Percentiles rank a stretch among this genome's conserved stretches.
Evolutionary conservation across 2,329 filamentous ascomycete species (phyloP).

Genomic region (Aschersonia sp.): DNA sequence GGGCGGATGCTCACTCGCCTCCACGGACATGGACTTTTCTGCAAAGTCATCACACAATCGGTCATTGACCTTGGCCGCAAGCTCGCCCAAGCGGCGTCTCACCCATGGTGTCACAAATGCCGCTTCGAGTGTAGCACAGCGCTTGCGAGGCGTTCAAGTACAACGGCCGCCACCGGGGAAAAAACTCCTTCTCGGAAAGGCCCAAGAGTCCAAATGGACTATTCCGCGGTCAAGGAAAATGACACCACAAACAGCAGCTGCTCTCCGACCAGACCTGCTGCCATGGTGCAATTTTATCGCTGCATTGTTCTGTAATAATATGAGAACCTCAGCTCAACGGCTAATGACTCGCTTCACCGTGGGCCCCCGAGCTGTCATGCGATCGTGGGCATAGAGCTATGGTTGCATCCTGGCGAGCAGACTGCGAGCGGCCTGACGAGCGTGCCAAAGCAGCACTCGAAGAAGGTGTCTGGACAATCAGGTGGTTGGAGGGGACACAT

Average conservation of each 20-base stretch:
- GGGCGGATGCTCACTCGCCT: not conserved
- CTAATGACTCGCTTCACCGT: not conserved
- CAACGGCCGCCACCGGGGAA: not conserved
- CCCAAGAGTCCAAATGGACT: not conserved
- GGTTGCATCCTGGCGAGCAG: not conserved
- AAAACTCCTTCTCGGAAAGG: not conserved
- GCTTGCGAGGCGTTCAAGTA: not conserved
- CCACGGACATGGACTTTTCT: too few species aligned
- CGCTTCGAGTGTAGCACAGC: not conserved
- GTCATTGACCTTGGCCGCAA: too few species aligned
- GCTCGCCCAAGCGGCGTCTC: too few species aligned
- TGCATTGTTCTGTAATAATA: not conserved
- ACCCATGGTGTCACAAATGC: not conserved
- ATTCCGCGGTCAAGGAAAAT: not conserved
- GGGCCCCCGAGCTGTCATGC: not conserved
- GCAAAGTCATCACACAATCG: too few species aligned
- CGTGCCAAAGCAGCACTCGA: not conserved
- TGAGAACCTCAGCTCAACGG: not conserved
- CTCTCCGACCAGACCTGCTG: not conserved
- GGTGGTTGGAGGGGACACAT: not conserved
- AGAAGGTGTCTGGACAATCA: not conserved
- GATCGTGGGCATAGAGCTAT: not conserved
- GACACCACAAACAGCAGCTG: not conserved
- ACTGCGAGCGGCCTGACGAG: not conserved
- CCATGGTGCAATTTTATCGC: not conserved